These are phyloP conservation scores for Scopulariopsis brevicaulis DNA, from an alignment of 2,329 filamentous ascomycete species.

Conservation along the genomic window DNA sequence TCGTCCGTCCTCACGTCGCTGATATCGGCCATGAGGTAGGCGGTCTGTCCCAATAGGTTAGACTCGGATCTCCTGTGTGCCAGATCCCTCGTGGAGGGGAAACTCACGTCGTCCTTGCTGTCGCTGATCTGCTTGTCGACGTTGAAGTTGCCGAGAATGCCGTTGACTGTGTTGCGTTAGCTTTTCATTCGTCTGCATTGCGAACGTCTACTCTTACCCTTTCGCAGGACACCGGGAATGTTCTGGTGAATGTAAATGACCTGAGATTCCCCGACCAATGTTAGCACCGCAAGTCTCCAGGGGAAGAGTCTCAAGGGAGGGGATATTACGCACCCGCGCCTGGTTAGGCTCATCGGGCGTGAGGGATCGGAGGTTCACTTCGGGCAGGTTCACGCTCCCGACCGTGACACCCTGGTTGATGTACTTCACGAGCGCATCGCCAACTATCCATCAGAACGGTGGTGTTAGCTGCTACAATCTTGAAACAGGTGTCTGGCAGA, in stretches of 20 bases:
- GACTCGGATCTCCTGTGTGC: slow-evolving; percentile 9
- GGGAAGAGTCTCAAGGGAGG: no score
- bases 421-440: slow-evolving; percentile 78
- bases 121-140: slow-evolving; percentile 99
- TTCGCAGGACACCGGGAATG: slow-evolving; percentile 85
- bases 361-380: slow-evolving; percentile 79
- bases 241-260: slow-evolving; percentile 97
- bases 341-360: slow-evolving; percentile 83
- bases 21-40: slow-evolving; percentile 96
- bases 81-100: background rate
- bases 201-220: slow-evolving; percentile 35
- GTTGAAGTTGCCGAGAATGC: slow-evolving; percentile 88
- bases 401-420: slow-evolving; percentile 91
- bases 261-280: slow-evolving; percentile 18
- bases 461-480: slow-evolving; percentile 6
- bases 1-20: slow-evolving; percentile 71
- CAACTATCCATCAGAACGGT: slow-evolving; percentile 39
- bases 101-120: slow-evolving; percentile 71
- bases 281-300: background rate
- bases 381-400: slow-evolving; percentile 93
- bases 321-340: slow-evolving; percentile 48
- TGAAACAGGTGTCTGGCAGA: background rate
- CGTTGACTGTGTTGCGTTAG: slow-evolving; percentile 57
- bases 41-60: slow-evolving; percentile 40
- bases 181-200: background rate